Evolutionary conservation across 371 early-diverging fungal genomes (phyloP).

Genomic region (Blakeslea trispora): DNA sequence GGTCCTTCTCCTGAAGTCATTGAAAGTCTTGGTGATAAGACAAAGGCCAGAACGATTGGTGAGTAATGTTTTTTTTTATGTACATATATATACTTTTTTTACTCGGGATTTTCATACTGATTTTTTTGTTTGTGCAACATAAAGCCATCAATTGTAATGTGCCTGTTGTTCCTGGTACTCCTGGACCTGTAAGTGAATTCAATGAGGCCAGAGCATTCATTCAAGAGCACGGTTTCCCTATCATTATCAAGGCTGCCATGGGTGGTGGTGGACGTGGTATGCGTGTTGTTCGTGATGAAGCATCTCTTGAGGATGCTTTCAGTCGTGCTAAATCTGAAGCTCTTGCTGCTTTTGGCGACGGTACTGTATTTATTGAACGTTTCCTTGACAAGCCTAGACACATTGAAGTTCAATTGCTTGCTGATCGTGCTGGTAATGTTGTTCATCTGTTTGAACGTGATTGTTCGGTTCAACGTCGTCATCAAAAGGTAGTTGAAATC

Average conservation of each 20-base stretch:
- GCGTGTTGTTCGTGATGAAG: constrained; percentile 82
- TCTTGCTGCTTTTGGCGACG: constrained; percentile 92
- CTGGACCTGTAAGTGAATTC: constrained; percentile 77
- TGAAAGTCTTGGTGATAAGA: constrained; percentile 91
- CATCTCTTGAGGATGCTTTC: constrained; percentile 72
- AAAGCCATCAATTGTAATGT: constrained; percentile 78
- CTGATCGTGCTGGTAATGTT: constrained; percentile 88
- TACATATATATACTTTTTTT: not conserved
- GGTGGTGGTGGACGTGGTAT: constrained; percentile 99
- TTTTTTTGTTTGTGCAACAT: not conserved
- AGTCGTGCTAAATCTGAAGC: constrained; percentile 87
- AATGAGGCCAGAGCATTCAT: constrained; percentile 76
- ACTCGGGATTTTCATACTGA: constrained; percentile 1
- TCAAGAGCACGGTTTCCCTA: constrained; percentile 83
- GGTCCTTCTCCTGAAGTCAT: constrained; percentile 89
- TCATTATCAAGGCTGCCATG: constrained; percentile 97
- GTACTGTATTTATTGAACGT: constrained; percentile 93
- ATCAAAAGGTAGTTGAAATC: constrained; percentile 97
- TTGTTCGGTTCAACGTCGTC: constrained; percentile 97
- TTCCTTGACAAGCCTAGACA: constrained; percentile 93
- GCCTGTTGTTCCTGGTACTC: constrained; percentile 87
- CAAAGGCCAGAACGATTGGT: constrained; percentile 87
- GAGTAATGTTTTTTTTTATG: constrained; percentile 17
- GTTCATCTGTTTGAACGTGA: constrained; percentile 94
- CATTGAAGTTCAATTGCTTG: constrained; percentile 96